Evolutionary conservation across 202 grass and related monocot species (phyloP).

Genomic region (Carex arenaria): DNA sequence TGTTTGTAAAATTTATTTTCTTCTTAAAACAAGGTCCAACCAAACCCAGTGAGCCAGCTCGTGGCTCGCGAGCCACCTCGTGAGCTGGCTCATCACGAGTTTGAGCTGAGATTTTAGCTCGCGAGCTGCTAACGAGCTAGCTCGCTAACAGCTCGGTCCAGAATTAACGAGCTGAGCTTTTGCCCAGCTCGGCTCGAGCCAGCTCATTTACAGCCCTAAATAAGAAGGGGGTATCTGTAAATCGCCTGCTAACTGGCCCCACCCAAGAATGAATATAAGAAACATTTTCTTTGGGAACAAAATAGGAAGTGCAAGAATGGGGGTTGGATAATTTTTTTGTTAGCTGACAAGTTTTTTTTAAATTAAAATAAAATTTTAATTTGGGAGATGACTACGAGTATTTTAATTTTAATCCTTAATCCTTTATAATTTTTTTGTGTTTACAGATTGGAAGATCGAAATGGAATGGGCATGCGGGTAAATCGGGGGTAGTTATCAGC

Average conservation of each 20-base stretch:
- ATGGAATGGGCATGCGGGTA: conserved; percentile 74
- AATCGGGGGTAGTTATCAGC: conserved; percentile 63
- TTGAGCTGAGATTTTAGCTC: too few species aligned
- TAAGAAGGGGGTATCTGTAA: background rate
- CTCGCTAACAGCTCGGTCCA: too few species aligned
- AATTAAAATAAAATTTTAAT: background rate
- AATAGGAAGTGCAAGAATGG: background rate
- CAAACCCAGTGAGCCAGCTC: too few species aligned
- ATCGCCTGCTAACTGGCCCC: background rate
- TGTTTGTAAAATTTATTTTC: too few species aligned
- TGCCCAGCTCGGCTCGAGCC: too few species aligned
- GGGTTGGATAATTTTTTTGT: background rate
- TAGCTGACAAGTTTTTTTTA: background rate
- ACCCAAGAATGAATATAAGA: background rate
- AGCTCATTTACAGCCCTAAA: too few species aligned
- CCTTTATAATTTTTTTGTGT: background rate
- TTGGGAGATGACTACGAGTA: background rate
- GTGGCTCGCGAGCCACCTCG: too few species aligned
- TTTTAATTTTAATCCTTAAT: background rate
- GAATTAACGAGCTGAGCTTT: too few species aligned
- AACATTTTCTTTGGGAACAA: background rate
- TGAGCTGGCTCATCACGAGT: too few species aligned
- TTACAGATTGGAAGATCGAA: conserved; percentile 88
- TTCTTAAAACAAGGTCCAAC: too few species aligned
- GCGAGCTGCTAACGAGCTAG: too few species aligned